Base-by-base conservation (phyloP, 345 rosid genomes). In the Sonneratia caseolaris region DNA sequence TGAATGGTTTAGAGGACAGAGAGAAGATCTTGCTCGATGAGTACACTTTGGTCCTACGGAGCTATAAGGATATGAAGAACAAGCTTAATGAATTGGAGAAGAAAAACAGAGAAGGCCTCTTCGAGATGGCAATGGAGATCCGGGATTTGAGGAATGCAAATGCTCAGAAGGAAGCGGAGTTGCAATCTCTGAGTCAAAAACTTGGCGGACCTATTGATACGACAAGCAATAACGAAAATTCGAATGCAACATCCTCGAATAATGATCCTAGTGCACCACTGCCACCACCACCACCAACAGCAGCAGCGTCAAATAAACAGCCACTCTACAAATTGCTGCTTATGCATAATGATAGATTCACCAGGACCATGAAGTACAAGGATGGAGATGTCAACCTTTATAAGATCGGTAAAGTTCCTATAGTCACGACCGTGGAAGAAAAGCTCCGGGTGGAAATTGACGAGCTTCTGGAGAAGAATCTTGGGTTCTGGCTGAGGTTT, bases 401-500 rank as follows among this genome's bases (percentile, higher is more conserved):
- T 0, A 48, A 72, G 35, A 42, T 66, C 32, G 70, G 70, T 6
- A 66, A 16, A 69, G 55, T 56, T 68, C 37, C 64, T 6, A 68
- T 47, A 5, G 72, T 72, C 70, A 70, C 84, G 72, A 73, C 88
- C 19, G 78, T 84, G 6, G 92, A 88, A 79, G 90, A 88, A 66
- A 87, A 84, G 76, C 75, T 94, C 53, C 85, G 97, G 7, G 71
- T 76, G 9, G 87, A 84, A n/a, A 94, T 94, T 19, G 92, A 94
- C 68, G 81, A 78, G n/a, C 76, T 91, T 22, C 81, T 94, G 73
- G 98, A 94, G 79, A 96, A 92, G 76, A 94, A 91, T 77, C 83
- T 94, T 1, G 97, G 90, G 80, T 91, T 94, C 83, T 94, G 97
- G 98, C 77, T 94, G 80, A 88, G 97, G 73, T 94, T 94, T 76